These are phyloP conservation scores for Aspergillus hancockii DNA, from an alignment of 495 filamentous ascomycete genomes.

Conservation along the genomic window DNA sequence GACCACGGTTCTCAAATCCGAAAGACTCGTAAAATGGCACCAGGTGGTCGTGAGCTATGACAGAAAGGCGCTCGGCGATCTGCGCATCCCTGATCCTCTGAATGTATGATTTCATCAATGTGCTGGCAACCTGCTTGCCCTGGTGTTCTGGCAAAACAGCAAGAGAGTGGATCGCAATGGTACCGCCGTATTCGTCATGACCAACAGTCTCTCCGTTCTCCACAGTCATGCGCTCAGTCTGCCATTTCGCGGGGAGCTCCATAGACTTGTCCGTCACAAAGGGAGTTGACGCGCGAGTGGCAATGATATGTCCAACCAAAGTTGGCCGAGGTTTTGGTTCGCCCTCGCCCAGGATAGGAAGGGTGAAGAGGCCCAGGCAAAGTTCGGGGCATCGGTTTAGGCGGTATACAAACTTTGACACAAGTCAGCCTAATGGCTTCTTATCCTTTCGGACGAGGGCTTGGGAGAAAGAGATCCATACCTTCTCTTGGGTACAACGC, in stretches of 20 bases:
- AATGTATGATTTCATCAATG: constrained; percentile 73
- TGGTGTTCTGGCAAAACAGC: constrained; percentile 78
- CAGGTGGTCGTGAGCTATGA: constrained; percentile 75
- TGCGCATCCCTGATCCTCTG: constrained; percentile 66
- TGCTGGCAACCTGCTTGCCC: constrained; percentile 70
- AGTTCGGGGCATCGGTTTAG: constrained; percentile 77
- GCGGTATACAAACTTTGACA: constrained; percentile 73
- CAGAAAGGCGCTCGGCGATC: constrained; percentile 68
- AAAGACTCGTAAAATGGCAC: constrained; percentile 74
- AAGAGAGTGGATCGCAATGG: constrained; percentile 79
- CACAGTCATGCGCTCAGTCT: constrained; percentile 37
- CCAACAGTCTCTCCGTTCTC: constrained; percentile 45
- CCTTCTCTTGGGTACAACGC: constrained; percentile 79
- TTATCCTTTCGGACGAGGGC: neutral
- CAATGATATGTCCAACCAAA: constrained; percentile 80
- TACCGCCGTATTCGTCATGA: constrained; percentile 71
- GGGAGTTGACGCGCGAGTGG: constrained; percentile 62
- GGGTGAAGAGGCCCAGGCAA: constrained; percentile 75
- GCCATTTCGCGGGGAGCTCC: constrained; percentile 69
- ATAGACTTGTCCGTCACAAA: constrained; percentile 76
- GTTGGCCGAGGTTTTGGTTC: constrained; percentile 49
- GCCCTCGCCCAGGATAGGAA: constrained; percentile 44
- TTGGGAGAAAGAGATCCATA: constrained; percentile 35
- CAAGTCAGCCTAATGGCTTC: neutral
- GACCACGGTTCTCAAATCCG: constrained; percentile 69